A percentile compares a stretch with the other conserved stretches of the same genome.
phyloP scores from a whole-genome alignment of 2,329 filamentous ascomycete genomes.

The Grosmannia clavigera region DNA sequence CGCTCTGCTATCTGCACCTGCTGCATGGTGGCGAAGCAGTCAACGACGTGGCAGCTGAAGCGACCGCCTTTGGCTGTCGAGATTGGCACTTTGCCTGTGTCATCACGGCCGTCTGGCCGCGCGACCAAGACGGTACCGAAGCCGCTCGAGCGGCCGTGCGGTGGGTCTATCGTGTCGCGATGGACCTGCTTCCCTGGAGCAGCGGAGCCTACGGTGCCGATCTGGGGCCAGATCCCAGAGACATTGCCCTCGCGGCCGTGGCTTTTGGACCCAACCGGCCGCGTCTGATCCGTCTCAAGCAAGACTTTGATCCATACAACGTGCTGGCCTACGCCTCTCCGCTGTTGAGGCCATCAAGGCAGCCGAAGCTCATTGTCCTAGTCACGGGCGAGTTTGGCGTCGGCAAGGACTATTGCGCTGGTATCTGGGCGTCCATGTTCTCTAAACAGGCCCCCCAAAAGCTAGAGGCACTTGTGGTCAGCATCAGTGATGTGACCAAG shows the following conservation, averaged over 20 bases:
- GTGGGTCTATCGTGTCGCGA: slow-evolving; percentile 45
- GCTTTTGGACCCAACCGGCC: slow-evolving; percentile 45
- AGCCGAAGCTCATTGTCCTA: slow-evolving; percentile 36
- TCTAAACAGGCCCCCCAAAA: neutral
- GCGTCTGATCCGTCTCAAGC: slow-evolving; percentile 40
- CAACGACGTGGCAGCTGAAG: slow-evolving; percentile 27
- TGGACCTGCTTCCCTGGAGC: slow-evolving; percentile 34
- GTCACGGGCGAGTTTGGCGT: slow-evolving; percentile 41
- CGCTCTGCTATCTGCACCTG: slow-evolving; percentile 49
- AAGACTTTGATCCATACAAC: slow-evolving; percentile 31
- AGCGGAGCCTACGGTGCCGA: slow-evolving; percentile 46
- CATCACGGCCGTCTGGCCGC: slow-evolving; percentile 48
- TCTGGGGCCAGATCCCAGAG: slow-evolving; percentile 49
- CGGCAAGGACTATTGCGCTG: slow-evolving; percentile 50
- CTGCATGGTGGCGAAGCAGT: slow-evolving; percentile 46
- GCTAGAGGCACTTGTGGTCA: slow-evolving; percentile 28
- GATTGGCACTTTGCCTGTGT: slow-evolving; percentile 54
- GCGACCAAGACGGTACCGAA: slow-evolving; percentile 34
- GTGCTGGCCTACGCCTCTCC: slow-evolving; percentile 45
- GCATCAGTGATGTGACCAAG: slow-evolving; percentile 48
- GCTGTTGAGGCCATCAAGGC: slow-evolving; percentile 20
- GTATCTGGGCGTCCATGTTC: slow-evolving; percentile 35
- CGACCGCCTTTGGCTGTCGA: slow-evolving; percentile 49
- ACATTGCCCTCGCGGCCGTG: slow-evolving; percentile 32
- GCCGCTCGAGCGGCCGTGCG: slow-evolving; percentile 23